Evolutionary conservation across 164 flowering plant species (phyloP).

Genomic region (Vitis cinerea): DNA sequence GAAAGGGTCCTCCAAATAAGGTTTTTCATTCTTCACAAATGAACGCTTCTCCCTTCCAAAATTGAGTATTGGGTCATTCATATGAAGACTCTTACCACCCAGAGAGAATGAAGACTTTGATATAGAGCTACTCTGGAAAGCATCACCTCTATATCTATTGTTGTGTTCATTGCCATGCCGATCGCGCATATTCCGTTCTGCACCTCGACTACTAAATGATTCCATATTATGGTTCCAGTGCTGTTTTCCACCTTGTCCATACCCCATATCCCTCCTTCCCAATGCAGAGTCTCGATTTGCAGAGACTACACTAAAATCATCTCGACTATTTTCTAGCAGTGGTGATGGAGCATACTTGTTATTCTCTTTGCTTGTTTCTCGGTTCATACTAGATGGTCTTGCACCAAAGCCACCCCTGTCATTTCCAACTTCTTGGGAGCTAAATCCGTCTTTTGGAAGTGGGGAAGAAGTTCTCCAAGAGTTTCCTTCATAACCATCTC

Average conservation of each 20-base stretch:
- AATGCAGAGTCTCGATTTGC: conserved; percentile 28
- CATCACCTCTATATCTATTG: conserved; percentile 42
- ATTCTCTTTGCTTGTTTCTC: conserved; percentile 42
- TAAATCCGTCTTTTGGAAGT: conserved; percentile 34
- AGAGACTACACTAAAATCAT: conserved; percentile 27
- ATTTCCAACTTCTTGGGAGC: conserved; percentile 29
- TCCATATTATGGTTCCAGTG: conserved; percentile 45
- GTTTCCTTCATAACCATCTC: conserved; percentile 61
- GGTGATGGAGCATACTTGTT: conserved; percentile 32
- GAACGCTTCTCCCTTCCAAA: conserved; percentile 60
- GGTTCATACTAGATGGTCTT: conserved; percentile 30
- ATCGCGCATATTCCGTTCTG: conserved; percentile 38
- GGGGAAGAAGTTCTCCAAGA: conserved; percentile 60
- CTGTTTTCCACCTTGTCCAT: conserved; percentile 49
- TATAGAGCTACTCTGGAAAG: conserved; percentile 34
- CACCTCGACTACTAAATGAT: conserved; percentile 34
- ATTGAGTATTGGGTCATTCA: conserved; percentile 52
- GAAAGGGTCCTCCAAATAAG: conserved; percentile 59
- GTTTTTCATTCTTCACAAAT: conserved; percentile 48
- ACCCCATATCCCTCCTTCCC: conserved; percentile 45
- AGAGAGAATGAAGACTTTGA: conserved; percentile 47
- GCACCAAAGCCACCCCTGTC: conserved; percentile 38
- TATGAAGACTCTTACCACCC: conserved; percentile 42
- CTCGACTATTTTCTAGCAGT: conserved; percentile 30
- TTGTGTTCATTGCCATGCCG: conserved; percentile 40